Evolutionary conservation across 345 rosid genomes (phyloP), one percentile per base, ranked within the genome.

Genomic region (Nasturtium officinale): DNA sequence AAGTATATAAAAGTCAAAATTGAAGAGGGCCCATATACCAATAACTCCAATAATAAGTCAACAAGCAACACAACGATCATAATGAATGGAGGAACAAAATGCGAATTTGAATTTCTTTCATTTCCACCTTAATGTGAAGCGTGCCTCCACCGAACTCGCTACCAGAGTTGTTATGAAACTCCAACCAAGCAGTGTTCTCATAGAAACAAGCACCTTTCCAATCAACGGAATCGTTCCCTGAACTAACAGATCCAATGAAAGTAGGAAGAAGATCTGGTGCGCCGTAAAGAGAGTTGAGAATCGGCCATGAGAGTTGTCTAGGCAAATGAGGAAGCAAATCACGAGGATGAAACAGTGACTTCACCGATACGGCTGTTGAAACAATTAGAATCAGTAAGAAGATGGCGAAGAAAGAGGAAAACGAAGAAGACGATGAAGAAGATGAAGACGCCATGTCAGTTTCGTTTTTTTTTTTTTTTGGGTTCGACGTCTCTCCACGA

Each of bases 181-280:
- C 99, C 72, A 94, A 73, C 93, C 89, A 83, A 37, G 97, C 96
- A 1, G 28, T 69, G 82, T 85, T 89, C 59, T 88, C 35, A 63
- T 80, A 87, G 70, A 94, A 94, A 78, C 99, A 94, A 13, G 97
- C 92, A n/a, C 99, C 97, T 67, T 91, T 94, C 99, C 99, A 91
- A 29, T 77, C 59, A 7, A 82, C 80, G 42, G 81, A 5, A 63
- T 23, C 63, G 65, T 85, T 87, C 4, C 17, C 71, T 33, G 33
- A n/a, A 54, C 33, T 45, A 35, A 88, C 96, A 23, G 96, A 65
- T 40, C 97, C 99, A 20, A 95, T 97, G 65, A 89, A 95, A 53
- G 90, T 65, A 2, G 99, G 99, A 50, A 95, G 77, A 59, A 95
- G 84, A 64, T 95, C 99, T 30, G 80, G 84, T 11, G 99, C 79